phyloP scores from a whole-genome alignment of 768 basidiomycete species.

The Pleurotus tuber-regium region DNA sequence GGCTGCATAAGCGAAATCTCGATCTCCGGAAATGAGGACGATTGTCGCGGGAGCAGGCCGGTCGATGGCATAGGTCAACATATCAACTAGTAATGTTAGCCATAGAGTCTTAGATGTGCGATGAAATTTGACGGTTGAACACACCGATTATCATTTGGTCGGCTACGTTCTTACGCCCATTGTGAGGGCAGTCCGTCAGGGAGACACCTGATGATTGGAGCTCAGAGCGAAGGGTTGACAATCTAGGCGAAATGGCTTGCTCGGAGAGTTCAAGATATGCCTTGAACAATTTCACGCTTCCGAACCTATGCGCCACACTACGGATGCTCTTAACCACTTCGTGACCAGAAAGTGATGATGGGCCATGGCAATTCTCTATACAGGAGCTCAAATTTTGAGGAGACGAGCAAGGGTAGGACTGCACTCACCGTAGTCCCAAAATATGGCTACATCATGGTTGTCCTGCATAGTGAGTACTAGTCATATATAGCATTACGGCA shows the following conservation, averaged over 20 bases:
- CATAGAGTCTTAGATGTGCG: neutral
- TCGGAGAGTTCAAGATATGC: conserved; percentile 53
- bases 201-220: conserved; percentile 48
- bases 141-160: conserved; percentile 49
- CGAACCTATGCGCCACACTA: conserved; percentile 46
- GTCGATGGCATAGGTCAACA: conserved; percentile 67
- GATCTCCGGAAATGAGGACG: conserved; percentile 63
- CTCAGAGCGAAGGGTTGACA: conserved; percentile 37
- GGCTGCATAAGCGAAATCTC: conserved; percentile 65
- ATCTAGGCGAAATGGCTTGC: conserved; percentile 26
- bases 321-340: conserved; percentile 44
- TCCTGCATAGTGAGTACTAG: too few relatives aligned
- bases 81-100: conserved; percentile 46
- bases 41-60: conserved; percentile 50
- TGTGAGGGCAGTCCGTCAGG: conserved; percentile 34
- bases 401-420: neutral
- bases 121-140: conserved; percentile 18
- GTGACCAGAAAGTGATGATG: conserved; percentile 40
- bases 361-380: conserved; percentile 40
- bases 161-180: conserved; percentile 37
- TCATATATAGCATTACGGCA: too few relatives aligned
- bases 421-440: conserved; percentile 36
- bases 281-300: conserved; percentile 49
- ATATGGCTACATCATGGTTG: conserved; percentile 37
- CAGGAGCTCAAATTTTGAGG: neutral